Evolutionary conservation across 192 early-diverging fungal genomes (phyloP).

Genomic region (Funneliformis geosporum): DNA sequence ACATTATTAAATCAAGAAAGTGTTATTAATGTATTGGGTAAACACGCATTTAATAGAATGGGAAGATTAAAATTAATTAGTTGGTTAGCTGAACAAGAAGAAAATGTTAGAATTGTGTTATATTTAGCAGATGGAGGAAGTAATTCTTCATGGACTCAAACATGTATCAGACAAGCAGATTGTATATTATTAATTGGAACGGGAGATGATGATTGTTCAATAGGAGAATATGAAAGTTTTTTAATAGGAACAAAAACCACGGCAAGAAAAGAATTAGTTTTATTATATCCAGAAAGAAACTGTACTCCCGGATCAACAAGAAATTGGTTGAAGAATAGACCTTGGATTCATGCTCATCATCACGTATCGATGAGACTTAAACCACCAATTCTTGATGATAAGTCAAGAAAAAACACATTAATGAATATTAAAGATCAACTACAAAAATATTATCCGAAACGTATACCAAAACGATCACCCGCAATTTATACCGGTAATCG

Average conservation of each 20-base stretch:
- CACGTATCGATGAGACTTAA: conserved; percentile 79
- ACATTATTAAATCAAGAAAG: conserved; percentile 80
- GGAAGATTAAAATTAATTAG: conserved; percentile 89
- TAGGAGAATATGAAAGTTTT: conserved; percentile 92
- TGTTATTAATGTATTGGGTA: conserved; percentile 80
- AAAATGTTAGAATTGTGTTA: conserved; percentile 80
- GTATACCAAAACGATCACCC: conserved; percentile 40
- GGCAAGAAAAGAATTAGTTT: conserved; percentile 94
- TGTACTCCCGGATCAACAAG: conserved; percentile 83
- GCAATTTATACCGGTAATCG: conserved; percentile 42
- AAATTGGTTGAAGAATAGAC: conserved; percentile 87
- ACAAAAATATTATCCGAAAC: conserved; percentile 64
- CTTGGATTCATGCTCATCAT: conserved; percentile 97
- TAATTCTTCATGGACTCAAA: conserved; percentile 89
- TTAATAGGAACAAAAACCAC: conserved; percentile 95
- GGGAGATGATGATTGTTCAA: conserved; percentile 83
- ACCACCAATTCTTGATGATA: conserved; percentile 42
- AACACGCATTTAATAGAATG: conserved; percentile 87
- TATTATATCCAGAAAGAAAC: conserved; percentile 79
- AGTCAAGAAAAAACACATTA: conserved; percentile 55
- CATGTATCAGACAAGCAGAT: conserved; percentile 93
- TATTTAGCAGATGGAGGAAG: conserved; percentile 95
- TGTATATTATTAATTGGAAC: conserved; percentile 93
- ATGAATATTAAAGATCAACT: conserved; percentile 65
- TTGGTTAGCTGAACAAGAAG: conserved; percentile 96